phyloP scores from a whole-genome alignment of 768 basidiomycete genomes.

The Calocybe gangraenosa region DNA sequence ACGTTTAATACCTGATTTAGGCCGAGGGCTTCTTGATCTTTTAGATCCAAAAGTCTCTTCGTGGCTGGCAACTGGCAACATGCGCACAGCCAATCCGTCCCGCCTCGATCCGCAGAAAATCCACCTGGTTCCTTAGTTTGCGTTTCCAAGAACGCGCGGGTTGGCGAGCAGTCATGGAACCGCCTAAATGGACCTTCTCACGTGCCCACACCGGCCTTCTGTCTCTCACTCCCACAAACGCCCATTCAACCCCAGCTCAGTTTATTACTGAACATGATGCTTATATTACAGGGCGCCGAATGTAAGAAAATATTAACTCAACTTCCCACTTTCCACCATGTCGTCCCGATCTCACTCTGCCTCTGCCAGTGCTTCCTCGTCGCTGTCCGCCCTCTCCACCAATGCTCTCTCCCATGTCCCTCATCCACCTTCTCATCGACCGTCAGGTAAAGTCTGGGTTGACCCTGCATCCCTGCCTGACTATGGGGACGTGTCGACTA shows the following conservation, averaged over 20 bases:
- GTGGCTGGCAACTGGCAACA: conserved; percentile 30
- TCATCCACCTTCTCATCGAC: conserved; percentile 20
- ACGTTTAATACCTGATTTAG: conserved; percentile 7
- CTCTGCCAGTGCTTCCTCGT: conserved; percentile 21
- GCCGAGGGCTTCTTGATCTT: conserved; percentile 19
- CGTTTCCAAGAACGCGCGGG: conserved; percentile 23
- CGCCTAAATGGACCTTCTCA: conserved; percentile 19
- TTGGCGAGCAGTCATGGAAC: conserved; percentile 18
- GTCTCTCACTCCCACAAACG: conserved; percentile 21
- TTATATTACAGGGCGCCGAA: conserved; percentile 16
- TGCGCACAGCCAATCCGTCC: conserved; percentile 20
- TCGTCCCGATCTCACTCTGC: conserved; percentile 24
- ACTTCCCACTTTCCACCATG: conserved; percentile 22
- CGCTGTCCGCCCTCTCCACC: conserved; percentile 21
- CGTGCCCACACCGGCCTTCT: conserved; percentile 16
- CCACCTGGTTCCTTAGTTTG: conserved; percentile 23
- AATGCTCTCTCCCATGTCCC: conserved; percentile 22
- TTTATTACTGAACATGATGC: conserved; percentile 18
- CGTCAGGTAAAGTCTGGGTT: conserved; percentile 47
- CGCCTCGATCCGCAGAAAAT: conserved; percentile 36
- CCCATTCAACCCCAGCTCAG: conserved; percentile 22
- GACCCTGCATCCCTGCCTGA: conserved; percentile 62
- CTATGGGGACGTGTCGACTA: conserved; percentile 49
- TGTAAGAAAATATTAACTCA: conserved; percentile 11
- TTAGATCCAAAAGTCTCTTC: conserved; percentile 21